A percentile compares a stretch with the other conserved stretches of the same genome.
phyloP scores from a whole-genome alignment of 768 basidiomycete genomes.

The Pleurotus salmoneostramineus region DNA sequence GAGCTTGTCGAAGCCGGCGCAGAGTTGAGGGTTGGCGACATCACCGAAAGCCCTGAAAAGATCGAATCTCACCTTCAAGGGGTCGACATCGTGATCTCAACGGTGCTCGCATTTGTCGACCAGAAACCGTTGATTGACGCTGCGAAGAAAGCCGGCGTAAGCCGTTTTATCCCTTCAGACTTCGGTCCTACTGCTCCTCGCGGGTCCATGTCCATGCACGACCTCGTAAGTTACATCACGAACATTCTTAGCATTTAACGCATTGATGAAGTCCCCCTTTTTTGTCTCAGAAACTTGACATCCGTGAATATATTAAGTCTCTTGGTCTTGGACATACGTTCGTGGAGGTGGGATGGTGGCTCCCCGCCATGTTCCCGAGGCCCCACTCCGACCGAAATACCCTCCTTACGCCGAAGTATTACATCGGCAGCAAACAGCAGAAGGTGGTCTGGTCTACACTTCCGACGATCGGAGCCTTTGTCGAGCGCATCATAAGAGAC shows the following conservation, averaged over 20 bases:
- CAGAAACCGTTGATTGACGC: background rate
- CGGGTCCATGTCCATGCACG: background rate
- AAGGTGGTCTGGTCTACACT: background rate
- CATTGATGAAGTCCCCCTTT: background rate
- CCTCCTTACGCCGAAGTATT: background rate
- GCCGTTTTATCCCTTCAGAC: background rate
- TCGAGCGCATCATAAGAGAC: background rate
- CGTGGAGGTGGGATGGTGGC: conserved; percentile 1
- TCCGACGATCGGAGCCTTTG: background rate
- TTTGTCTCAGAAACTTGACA: background rate
- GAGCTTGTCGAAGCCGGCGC: background rate
- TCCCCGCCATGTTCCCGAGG: background rate
- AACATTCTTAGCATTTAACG: background rate
- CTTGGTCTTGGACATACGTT: background rate
- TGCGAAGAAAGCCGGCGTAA: background rate
- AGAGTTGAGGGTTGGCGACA: background rate
- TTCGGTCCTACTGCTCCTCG: background rate
- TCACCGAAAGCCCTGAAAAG: background rate
- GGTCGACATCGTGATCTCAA: background rate
- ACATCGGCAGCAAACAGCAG: background rate
- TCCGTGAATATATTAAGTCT: conserved; percentile 1
- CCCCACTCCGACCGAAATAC: background rate
- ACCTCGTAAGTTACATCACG: background rate
- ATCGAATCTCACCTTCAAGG: background rate
- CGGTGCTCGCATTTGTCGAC: background rate